A percentile compares a stretch with the other conserved stretches of the same genome.
These are phyloP conservation scores for Annulohypoxylon nitens DNA, from an alignment of 495 filamentous ascomycete species.

Conservation along the genomic window DNA sequence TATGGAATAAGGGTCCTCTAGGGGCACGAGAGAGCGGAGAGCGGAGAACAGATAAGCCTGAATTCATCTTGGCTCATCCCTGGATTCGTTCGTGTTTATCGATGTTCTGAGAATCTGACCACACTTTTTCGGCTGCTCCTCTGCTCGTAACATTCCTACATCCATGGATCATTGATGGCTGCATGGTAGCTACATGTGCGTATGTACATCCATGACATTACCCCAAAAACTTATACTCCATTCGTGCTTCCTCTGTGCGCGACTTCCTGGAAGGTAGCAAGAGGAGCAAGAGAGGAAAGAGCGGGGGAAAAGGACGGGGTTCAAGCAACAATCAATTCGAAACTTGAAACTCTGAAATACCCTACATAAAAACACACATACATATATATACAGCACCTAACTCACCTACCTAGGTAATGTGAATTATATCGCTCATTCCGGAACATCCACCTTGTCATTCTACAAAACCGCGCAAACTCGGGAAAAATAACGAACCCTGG, in stretches of 20 bases:
- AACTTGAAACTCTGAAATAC: constrained; percentile 21
- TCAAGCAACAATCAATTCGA: constrained; percentile 35
- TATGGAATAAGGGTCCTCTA: constrained; percentile 1
- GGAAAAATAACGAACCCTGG: background rate
- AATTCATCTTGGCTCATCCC: constrained; percentile 4
- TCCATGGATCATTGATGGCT: background rate
- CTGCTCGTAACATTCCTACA: constrained; percentile 14
- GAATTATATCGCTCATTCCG: constrained; percentile 47
- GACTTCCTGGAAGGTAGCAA: constrained; percentile 25
- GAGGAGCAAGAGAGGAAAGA: constrained; percentile 7
- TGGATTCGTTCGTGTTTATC: constrained; percentile 3
- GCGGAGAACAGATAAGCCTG: constrained; percentile 14
- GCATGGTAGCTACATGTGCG: background rate
- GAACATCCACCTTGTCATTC: constrained; percentile 16
- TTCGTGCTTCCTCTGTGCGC: constrained; percentile 31
- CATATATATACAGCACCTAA: background rate
- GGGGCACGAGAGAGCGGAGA: constrained; percentile 5
- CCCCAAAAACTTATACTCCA: constrained; percentile 26
- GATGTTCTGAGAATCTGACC: constrained; percentile 2
- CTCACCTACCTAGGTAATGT: background rate
- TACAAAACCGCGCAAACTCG: constrained; percentile 35
- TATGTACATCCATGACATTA: constrained; percentile 9
- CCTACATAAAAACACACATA: background rate
- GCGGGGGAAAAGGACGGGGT: constrained; percentile 26
- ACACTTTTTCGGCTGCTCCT: constrained; percentile 4